Percentiles rank a stretch among this genome's conserved stretches.
These are phyloP conservation scores for Leccinum arenicola DNA, from an alignment of 768 basidiomycete genomes.

Conservation along the genomic window DNA sequence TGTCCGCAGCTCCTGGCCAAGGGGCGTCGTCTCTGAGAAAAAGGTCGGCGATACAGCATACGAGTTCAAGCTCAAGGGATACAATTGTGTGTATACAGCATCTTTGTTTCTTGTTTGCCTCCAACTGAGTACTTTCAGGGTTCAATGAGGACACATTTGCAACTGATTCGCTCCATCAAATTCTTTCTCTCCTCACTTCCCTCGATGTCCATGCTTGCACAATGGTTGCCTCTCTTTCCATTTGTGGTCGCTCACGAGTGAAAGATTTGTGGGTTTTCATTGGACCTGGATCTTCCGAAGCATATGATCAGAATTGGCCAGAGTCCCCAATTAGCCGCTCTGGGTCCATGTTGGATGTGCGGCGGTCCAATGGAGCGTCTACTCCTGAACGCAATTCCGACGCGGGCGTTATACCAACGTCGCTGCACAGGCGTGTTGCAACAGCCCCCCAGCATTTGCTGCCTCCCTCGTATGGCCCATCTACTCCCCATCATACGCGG, in stretches of 20 bases:
- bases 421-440: constrained; percentile 31
- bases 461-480: constrained; percentile 11
- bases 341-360: constrained; percentile 36
- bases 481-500: constrained; percentile 32
- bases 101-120: constrained; percentile 13
- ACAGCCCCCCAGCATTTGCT: constrained; percentile 29
- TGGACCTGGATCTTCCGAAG: constrained; percentile 42
- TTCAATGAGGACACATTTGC: constrained; percentile 78
- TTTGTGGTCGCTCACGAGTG: constrained; percentile 66
- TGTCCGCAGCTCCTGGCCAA: constrained; percentile 74
- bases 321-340: constrained; percentile 36
- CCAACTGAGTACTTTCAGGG: constrained; percentile 44
- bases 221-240: constrained; percentile 66
- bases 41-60: constrained; percentile 69
- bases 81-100: constrained; percentile 55
- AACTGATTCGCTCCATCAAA: constrained; percentile 68
- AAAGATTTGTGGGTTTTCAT: constrained; percentile 81
- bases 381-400: constrained; percentile 32
- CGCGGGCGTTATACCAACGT: constrained; percentile 22
- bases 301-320: constrained; percentile 31
- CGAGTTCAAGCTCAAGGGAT: constrained; percentile 81
- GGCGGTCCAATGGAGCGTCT: constrained; percentile 32
- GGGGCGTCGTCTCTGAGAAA: constrained; percentile 76
- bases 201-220: constrained; percentile 68
- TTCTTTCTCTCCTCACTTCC: constrained; percentile 61